Evolutionary conservation across 1,284 basidiomycete species (phyloP).

Genomic region (Ceratobasidium papillatum): DNA sequence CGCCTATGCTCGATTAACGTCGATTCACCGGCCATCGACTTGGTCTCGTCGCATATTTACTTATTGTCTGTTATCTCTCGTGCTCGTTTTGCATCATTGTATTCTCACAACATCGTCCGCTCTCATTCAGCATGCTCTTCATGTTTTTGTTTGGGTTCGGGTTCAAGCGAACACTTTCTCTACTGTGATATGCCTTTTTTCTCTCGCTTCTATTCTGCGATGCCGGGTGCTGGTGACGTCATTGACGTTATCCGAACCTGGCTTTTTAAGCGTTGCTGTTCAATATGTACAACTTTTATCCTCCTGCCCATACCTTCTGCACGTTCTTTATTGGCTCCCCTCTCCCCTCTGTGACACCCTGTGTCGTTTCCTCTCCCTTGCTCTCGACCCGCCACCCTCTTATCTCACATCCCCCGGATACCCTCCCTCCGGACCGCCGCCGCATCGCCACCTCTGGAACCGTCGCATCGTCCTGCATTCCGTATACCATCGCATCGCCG

Average conservation of each 20-base stretch:
- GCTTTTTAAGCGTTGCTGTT: constrained; percentile 5
- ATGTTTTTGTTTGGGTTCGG: constrained; percentile 39
- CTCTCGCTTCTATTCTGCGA: not conserved
- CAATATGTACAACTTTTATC: constrained; percentile 26
- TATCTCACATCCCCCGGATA: constrained; percentile 38
- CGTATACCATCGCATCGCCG: constrained; percentile 22
- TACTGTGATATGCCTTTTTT: constrained; percentile 24
- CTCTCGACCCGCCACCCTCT: not conserved
- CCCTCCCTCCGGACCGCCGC: constrained; percentile 22
- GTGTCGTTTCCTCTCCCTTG: constrained; percentile 4
- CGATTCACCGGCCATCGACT: not conserved
- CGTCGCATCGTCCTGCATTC: constrained; percentile 14
- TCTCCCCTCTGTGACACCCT: not conserved
- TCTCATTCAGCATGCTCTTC: constrained; percentile 39
- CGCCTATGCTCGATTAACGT: constrained; percentile 29
- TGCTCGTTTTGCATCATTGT: constrained; percentile 40
- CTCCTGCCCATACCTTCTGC: constrained; percentile 1
- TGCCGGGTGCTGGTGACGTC: not conserved
- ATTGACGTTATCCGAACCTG: not conserved
- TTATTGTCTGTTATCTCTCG: constrained; percentile 36
- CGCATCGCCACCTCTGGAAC: constrained; percentile 2
- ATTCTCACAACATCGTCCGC: constrained; percentile 36
- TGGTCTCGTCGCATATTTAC: constrained; percentile 34
- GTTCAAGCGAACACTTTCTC: constrained; percentile 38
- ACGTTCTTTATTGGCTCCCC: constrained; percentile 38